Conservation (phyloP, 768 basidiomycete genomes). For the Xanthoconium stramineum region DNA sequence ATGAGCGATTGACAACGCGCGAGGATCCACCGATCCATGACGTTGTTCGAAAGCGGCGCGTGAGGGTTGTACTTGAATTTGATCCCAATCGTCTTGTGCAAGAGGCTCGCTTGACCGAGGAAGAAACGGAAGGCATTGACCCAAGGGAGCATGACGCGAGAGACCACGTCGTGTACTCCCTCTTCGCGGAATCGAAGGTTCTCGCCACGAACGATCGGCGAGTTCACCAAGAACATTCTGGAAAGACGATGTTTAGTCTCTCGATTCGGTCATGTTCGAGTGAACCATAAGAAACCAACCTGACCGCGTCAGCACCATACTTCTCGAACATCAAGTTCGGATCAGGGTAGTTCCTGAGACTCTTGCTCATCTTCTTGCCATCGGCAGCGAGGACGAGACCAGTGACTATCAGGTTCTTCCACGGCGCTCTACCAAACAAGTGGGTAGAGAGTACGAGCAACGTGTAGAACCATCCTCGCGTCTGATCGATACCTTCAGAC, state of each 20-base stretch:
- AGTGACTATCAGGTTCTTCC: constrained; percentile 97
- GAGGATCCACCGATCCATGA: constrained; percentile 99
- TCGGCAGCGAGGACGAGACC: constrained; percentile 95
- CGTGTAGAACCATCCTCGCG: constrained; percentile 99
- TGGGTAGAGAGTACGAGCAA: constrained; percentile 94
- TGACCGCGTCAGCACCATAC: constrained; percentile 94
- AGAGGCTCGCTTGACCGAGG: constrained; percentile 86
- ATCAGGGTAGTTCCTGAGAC: constrained; percentile 94
- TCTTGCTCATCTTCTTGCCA: constrained; percentile 99
- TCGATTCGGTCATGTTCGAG: not conserved
- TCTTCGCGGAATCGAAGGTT: constrained; percentile 98
- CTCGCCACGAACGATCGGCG: constrained; percentile 96
- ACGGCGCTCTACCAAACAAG: constrained; percentile 88
- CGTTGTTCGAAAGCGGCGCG: constrained; percentile 79
- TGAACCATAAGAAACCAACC: constrained; percentile 40
- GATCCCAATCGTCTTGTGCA: constrained; percentile 74
- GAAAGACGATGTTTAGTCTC: not conserved
- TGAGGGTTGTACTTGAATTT: constrained; percentile 88
- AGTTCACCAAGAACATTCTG: constrained; percentile 98
- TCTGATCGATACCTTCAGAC: constrained; percentile 98
- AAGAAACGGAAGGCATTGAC: constrained; percentile 99
- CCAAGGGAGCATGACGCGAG: constrained; percentile 96
- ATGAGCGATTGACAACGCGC: constrained; percentile 98
- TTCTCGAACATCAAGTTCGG: constrained; percentile 85
- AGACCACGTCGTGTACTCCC: constrained; percentile 94